These are phyloP conservation scores for Kodamaea anthophila DNA, from an alignment of 1,139 yeast genomes.

Conservation along the genomic window DNA sequence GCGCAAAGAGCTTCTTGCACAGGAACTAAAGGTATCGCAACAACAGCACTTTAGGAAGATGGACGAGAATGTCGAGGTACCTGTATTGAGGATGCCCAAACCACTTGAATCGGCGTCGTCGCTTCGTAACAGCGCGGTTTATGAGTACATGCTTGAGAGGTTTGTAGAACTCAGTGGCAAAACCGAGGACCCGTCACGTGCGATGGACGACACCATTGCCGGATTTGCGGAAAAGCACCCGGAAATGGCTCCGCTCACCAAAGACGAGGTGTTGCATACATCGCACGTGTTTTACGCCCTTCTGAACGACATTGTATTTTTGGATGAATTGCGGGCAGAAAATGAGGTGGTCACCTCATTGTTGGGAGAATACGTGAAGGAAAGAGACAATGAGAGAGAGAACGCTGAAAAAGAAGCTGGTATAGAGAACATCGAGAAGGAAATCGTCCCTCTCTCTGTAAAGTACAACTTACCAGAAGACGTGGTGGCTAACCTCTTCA, in stretches of 20 bases:
- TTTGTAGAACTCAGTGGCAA: conserved; percentile 22
- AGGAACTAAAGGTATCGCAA: conserved; percentile 20
- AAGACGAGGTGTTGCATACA: conserved; percentile 23
- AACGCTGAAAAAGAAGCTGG: conserved; percentile 1
- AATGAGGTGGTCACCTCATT: conserved; percentile 20
- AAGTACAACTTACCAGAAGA: conserved; percentile 4
- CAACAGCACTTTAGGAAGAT: conserved; percentile 17
- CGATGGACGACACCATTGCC: conserved; percentile 16
- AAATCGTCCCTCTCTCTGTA: not conserved
- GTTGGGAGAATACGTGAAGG: conserved; percentile 14
- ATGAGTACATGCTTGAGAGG: conserved; percentile 20
- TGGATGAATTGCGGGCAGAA: conserved; percentile 27
- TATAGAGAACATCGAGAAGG: not conserved
- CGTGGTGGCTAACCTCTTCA: conserved; percentile 27
- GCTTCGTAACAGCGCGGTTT: conserved; percentile 16
- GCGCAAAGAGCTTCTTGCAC: conserved; percentile 20
- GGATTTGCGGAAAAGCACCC: conserved; percentile 20
- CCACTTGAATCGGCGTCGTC: conserved; percentile 17
- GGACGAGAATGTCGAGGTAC: conserved; percentile 17
- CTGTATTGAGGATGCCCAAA: conserved; percentile 14
- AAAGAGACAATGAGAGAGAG: conserved; percentile 1
- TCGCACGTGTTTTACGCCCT: conserved; percentile 28
- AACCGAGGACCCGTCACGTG: conserved; percentile 16
- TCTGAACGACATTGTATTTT: conserved; percentile 23
- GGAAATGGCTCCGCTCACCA: conserved; percentile 16